A percentile compares a stretch with the other conserved stretches of the same genome.
Conservation (phyloP, 2,329 filamentous ascomycete species). For the Colletotrichum sp. region DNA sequence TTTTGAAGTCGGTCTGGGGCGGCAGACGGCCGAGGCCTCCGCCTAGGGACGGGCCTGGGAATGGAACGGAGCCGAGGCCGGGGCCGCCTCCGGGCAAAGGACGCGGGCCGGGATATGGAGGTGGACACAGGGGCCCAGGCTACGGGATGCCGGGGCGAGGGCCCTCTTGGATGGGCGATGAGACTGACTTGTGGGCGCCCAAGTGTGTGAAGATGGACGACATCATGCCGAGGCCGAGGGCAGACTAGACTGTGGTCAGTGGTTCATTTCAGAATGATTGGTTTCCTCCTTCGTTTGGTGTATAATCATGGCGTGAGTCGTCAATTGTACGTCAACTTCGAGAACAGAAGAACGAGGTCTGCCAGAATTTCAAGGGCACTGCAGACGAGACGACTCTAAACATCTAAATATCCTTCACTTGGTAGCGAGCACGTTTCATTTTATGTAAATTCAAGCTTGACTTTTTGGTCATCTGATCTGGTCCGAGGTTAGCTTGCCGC, state of each 20-base stretch:
- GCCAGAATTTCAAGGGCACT: neutral
- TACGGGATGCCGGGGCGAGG: constrained; percentile 3
- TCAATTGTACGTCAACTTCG: neutral
- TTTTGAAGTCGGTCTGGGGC: constrained; percentile 26
- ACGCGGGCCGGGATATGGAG: neutral
- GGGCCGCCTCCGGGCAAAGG: neutral
- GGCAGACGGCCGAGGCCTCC: constrained; percentile 17
- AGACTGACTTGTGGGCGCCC: constrained; percentile 29
- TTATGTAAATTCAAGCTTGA: neutral
- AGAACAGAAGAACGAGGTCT: neutral
- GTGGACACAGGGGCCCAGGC: neutral
- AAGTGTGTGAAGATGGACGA: constrained; percentile 27
- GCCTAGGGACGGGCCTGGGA: neutral
- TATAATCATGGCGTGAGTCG: neutral
- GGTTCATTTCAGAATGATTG: neutral
- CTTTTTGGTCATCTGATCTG: constrained; percentile 5
- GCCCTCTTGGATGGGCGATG: constrained; percentile 20
- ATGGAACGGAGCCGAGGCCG: constrained; percentile 11
- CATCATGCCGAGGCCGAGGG: constrained; percentile 13
- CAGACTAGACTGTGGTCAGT: neutral
- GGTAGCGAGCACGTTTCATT: neutral
- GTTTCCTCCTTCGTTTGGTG: neutral
- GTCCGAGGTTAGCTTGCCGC: neutral
- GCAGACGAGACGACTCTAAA: neutral
- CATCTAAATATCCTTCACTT: neutral